Conservation (phyloP, 352 stramenopile genomes). For the Albugo laibachii region DNA sequence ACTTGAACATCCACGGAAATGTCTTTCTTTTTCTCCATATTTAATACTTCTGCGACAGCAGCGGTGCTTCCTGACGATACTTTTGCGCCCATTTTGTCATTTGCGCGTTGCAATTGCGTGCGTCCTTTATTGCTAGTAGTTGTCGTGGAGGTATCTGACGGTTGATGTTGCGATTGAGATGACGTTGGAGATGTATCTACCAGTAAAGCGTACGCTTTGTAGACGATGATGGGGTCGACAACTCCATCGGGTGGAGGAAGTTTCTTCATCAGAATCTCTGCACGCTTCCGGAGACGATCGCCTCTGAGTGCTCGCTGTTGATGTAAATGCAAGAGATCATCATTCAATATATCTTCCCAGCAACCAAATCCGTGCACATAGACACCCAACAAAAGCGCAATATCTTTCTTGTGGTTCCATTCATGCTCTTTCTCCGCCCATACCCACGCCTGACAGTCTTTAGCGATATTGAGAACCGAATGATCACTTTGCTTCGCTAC, state of each 20-base stretch:
- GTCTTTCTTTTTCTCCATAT: background rate
- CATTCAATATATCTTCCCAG: constrained; percentile 75
- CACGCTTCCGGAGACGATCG: constrained; percentile 67
- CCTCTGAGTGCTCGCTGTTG: constrained; percentile 64
- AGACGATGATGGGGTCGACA: constrained; percentile 15
- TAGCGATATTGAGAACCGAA: constrained; percentile 33
- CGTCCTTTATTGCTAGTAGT: constrained; percentile 28
- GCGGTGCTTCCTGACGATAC: constrained; percentile 10
- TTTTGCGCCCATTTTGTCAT: constrained; percentile 25
- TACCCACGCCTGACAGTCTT: constrained; percentile 33
- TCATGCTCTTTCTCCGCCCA: constrained; percentile 71
- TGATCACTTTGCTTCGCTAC: constrained; percentile 34
- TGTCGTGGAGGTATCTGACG: constrained; percentile 44
- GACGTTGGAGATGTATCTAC: background rate
- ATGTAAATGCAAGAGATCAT: constrained; percentile 58
- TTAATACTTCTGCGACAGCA: background rate
- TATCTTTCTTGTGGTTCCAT: constrained; percentile 58
- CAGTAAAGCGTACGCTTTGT: constrained; percentile 21
- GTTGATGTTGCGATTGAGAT: constrained; percentile 23
- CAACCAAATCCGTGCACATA: constrained; percentile 71
- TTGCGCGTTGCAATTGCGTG: constrained; percentile 26
- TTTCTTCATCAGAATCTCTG: constrained; percentile 62
- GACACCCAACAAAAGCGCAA: constrained; percentile 57
- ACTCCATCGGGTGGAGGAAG: constrained; percentile 27
- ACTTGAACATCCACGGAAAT: background rate